Conservation (phyloP, 345 rosid genomes). For the Carallia pectinifolia region DNA sequence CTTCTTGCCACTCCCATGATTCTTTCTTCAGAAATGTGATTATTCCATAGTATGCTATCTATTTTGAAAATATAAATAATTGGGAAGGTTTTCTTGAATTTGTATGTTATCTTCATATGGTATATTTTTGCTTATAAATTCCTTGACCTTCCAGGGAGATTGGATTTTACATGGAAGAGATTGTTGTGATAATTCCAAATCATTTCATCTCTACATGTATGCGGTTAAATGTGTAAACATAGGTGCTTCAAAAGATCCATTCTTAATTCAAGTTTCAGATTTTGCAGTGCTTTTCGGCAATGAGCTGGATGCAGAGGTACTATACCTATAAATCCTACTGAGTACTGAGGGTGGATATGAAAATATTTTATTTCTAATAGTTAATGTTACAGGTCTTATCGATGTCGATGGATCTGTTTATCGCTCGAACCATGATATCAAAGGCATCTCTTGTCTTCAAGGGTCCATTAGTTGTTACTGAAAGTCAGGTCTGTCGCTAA, state of each 20-base stretch:
- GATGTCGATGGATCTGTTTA: conserved; percentile 99
- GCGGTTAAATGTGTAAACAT: conserved; percentile 59
- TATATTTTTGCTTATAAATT: conserved; percentile 5
- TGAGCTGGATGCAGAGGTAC: conserved; percentile 99
- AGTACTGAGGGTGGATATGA: conserved; percentile 1
- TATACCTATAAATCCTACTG: conserved; percentile 1
- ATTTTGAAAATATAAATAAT: conserved; percentile 2
- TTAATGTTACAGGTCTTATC: conserved; percentile 79
- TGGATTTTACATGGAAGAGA: conserved; percentile 88
- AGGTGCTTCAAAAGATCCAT: conserved; percentile 82
- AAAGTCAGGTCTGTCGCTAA: conserved; percentile 63
- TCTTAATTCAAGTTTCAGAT: conserved; percentile 77
- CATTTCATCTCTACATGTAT: conserved; percentile 70
- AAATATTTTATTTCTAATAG: conserved; percentile 11
- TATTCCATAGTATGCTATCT: neutral
- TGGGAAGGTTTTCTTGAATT: neutral
- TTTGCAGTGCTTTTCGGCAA: conserved; percentile 93
- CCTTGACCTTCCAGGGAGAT: conserved; percentile 69
- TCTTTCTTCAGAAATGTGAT: neutral
- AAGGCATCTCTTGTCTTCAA: conserved; percentile 92
- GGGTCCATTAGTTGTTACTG: conserved; percentile 66
- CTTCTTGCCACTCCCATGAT: too few relatives aligned
- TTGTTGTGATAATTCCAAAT: conserved; percentile 44
- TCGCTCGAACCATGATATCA: conserved; percentile 96
- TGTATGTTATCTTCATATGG: conserved; percentile 1